Percentiles rank a stretch among this genome's conserved stretches.
Conservation (phyloP, 2,329 filamentous ascomycete species). For the Coniochaeta ligniaria region DNA sequence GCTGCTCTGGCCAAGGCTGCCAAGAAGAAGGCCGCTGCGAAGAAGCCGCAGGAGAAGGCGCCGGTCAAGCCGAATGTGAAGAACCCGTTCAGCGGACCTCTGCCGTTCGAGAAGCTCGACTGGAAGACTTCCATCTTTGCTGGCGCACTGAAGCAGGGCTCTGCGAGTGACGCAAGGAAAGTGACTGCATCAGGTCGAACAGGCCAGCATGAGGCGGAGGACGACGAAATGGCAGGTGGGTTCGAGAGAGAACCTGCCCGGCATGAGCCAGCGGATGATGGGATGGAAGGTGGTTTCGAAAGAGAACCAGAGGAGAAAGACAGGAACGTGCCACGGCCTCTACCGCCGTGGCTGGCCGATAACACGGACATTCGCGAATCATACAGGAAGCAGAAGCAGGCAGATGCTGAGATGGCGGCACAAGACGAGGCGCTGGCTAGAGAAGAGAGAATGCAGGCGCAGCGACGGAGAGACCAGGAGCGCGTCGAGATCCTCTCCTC, state of each 20-base stretch:
- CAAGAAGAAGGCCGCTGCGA: slow-evolving; percentile 44
- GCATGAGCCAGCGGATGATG: slow-evolving; percentile 30
- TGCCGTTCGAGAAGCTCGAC: slow-evolving; percentile 86
- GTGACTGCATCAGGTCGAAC: background rate
- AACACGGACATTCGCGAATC: slow-evolving; percentile 59
- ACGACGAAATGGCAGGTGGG: slow-evolving; percentile 12
- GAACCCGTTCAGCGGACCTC: slow-evolving; percentile 65
- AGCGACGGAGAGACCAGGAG: slow-evolving; percentile 34
- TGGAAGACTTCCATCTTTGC: slow-evolving; percentile 56
- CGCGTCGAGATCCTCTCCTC: slow-evolving; percentile 58
- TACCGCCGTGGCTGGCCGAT: slow-evolving; percentile 70
- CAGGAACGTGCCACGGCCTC: slow-evolving; percentile 43
- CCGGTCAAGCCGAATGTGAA: slow-evolving; percentile 43
- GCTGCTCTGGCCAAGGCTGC: slow-evolving; percentile 65
- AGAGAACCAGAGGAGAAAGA: slow-evolving; percentile 31
- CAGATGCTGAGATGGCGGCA: slow-evolving; percentile 54
- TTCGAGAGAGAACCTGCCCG: slow-evolving; percentile 11
- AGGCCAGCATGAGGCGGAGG: slow-evolving; percentile 2
- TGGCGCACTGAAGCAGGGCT: slow-evolving; percentile 26
- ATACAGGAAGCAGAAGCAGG: slow-evolving; percentile 49
- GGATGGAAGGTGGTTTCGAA: slow-evolving; percentile 60
- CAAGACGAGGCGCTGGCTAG: slow-evolving; percentile 51
- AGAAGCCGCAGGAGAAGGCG: slow-evolving; percentile 21
- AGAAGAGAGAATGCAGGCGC: slow-evolving; percentile 45
- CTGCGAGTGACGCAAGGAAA: slow-evolving; percentile 9